Conservation (phyloP, 768 basidiomycete species). For the Phaeolepiota aurea region DNA sequence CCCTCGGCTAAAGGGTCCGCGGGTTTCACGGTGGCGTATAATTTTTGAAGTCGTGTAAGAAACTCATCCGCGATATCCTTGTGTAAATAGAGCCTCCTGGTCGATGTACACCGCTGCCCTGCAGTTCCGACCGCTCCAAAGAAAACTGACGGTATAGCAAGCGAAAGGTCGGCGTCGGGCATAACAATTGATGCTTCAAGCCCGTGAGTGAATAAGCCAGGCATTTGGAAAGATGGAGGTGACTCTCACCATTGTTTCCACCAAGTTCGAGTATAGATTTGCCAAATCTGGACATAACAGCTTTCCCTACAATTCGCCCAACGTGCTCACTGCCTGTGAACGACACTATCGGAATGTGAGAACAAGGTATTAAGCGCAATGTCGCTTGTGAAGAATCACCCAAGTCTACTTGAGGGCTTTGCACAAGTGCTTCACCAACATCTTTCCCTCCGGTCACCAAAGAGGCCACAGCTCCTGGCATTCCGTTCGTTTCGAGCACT, state of each 20-base stretch:
- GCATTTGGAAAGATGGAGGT: too few relatives aligned
- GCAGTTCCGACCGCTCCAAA: conserved; percentile 87
- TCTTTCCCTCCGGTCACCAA: conserved; percentile 81
- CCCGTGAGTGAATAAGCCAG: conserved; percentile 12
- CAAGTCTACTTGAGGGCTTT: conserved; percentile 68
- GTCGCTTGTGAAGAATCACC: conserved; percentile 31
- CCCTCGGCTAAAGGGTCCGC: conserved; percentile 76
- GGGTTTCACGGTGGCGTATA: conserved; percentile 64
- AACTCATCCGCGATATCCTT: conserved; percentile 69
- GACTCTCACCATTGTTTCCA: conserved; percentile 85
- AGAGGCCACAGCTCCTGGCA: conserved; percentile 78
- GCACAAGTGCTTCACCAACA: conserved; percentile 71
- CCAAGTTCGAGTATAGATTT: conserved; percentile 88
- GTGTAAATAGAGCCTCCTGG: conserved; percentile 86
- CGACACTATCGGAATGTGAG: conserved; percentile 49
- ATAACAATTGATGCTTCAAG: conserved; percentile 79
- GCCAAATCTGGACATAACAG: conserved; percentile 82
- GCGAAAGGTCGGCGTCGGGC: conserved; percentile 85
- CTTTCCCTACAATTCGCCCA: conserved; percentile 82
- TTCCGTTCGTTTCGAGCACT: conserved; percentile 74
- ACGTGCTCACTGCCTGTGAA: conserved; percentile 93
- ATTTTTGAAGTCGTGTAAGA: conserved; percentile 60
- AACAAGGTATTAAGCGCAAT: conserved; percentile 4
- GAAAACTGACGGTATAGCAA: conserved; percentile 86
- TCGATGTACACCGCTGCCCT: conserved; percentile 83